Percentiles rank a stretch among this genome's conserved stretches.
phyloP scores from a whole-genome alignment of 164 flowering plant genomes.

The Umbellularia californica region DNA sequence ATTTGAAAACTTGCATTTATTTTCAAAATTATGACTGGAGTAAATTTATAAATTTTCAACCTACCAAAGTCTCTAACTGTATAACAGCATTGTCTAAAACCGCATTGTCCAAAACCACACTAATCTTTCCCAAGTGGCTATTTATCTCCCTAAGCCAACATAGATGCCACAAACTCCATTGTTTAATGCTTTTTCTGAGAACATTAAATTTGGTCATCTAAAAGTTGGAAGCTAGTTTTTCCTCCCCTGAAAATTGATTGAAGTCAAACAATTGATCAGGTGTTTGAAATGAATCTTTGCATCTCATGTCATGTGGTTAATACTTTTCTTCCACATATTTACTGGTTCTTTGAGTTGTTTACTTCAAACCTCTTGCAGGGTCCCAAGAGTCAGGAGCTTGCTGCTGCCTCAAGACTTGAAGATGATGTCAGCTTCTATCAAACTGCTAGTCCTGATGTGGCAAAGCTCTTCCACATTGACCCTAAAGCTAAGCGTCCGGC shows the following conservation, averaged over 20 bases:
- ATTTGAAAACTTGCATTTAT: no score
- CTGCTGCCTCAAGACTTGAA: slow-evolving; percentile 84
- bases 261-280: neutral
- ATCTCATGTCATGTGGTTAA: neutral
- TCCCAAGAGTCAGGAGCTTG: slow-evolving; percentile 73
- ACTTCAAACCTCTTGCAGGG: slow-evolving; percentile 42
- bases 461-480: slow-evolving; percentile 77
- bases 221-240: neutral
- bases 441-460: slow-evolving; percentile 74
- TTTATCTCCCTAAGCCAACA: no score
- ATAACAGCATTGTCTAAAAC: no score
- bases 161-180: no score
- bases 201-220: no score
- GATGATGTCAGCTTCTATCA: slow-evolving; percentile 93
- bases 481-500: slow-evolving; percentile 70
- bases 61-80: no score
- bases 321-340: neutral
- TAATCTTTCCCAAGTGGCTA: no score
- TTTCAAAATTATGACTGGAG: no score
- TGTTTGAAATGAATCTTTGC: neutral
- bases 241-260: neutral
- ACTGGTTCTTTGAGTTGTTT: neutral
- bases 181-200: no score
- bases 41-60: no score
- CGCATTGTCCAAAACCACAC: no score